These are phyloP conservation scores for Cercophora newfieldiana DNA, from an alignment of 495 filamentous ascomycete genomes.

Conservation along the genomic window DNA sequence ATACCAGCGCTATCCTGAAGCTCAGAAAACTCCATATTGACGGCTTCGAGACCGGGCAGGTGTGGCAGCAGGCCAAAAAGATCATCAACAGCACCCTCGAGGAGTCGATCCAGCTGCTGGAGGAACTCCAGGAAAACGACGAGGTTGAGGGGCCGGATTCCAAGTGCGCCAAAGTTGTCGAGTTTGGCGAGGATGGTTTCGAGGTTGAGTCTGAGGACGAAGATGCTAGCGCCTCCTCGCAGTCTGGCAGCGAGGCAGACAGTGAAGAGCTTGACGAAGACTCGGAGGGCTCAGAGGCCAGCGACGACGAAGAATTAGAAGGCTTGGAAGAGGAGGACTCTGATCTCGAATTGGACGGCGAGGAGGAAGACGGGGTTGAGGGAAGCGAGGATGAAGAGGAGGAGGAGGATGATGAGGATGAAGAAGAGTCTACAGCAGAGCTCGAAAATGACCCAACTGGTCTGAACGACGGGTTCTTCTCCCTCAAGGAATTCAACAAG, in stretches of 20 bases:
- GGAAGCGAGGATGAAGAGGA: slow-evolving; percentile 30
- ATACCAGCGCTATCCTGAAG: slow-evolving; percentile 55
- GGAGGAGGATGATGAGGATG: slow-evolving; percentile 32
- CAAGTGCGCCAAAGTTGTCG: slow-evolving; percentile 32
- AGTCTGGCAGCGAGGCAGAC: slow-evolving; percentile 34
- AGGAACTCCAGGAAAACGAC: slow-evolving; percentile 44
- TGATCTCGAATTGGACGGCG: slow-evolving; percentile 27
- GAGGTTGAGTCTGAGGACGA: slow-evolving; percentile 44
- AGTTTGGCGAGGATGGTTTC: slow-evolving; percentile 50
- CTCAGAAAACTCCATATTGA: slow-evolving; percentile 78
- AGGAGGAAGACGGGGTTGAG: slow-evolving; percentile 27
- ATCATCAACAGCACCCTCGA: slow-evolving; percentile 59
- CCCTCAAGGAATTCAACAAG: slow-evolving; percentile 95
- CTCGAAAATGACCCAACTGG: slow-evolving; percentile 54
- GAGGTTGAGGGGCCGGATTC: slow-evolving; percentile 29
- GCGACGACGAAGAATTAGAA: slow-evolving; percentile 44
- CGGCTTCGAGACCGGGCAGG: slow-evolving; percentile 83
- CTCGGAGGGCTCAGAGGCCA: slow-evolving; percentile 38
- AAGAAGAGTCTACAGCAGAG: slow-evolving; percentile 41
- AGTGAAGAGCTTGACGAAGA: slow-evolving; percentile 42
- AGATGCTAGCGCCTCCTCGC: slow-evolving; percentile 23
- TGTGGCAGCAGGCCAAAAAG: slow-evolving; percentile 90
- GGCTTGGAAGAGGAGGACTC: slow-evolving; percentile 18
- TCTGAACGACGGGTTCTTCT: slow-evolving; percentile 96
- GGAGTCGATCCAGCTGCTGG: slow-evolving; percentile 50